Base-by-base conservation (phyloP, 768 basidiomycete genomes). In the Amanita jacksonii region DNA sequence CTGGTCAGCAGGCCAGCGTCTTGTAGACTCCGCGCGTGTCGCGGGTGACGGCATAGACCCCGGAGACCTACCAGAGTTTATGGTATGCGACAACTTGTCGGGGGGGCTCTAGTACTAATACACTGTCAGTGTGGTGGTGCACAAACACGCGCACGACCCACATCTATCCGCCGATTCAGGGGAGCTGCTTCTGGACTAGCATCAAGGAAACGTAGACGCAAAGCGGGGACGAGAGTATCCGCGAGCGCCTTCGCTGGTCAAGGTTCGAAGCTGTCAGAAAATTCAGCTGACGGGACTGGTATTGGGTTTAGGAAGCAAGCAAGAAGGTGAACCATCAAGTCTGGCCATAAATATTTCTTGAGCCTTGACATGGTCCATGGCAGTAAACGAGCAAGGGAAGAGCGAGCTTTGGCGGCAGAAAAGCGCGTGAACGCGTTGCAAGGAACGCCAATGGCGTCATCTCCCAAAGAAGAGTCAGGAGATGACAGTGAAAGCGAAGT, bases 361-460 rank as follows among this genome's bases (percentile, higher is more conserved):
- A 8, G 36, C 20, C 33, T 28, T 12, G 12, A 28, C 27, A 15
- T 27, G 35, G 24, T 10, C 31, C 42, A 16, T 22, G 49, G 20
- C 54, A 91, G 87, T 57, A 86, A 86, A 57, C 72, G 81, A 24
- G 87, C 85, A 10, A 65, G 86, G 47, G 85, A 86, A 51, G 84
- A 86, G 56, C 72, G 86, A 45, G 86, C 85, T 1, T 51, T 77
- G 27, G 87, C 86, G n/a, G 76, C 74, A 5, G 84, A 90, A 60
- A 67, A 64, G 16, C 71, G 88, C 25, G 41, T 85, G 9, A 61
- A 60, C 38, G 66, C 68, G 7, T 53, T 79, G 36, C 68, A 72
- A 57, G 57, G 56, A 30, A 41, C 56, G 36, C 34, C 47, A 23
- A 54, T 34, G 3, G 35, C 43, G 2, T 28, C 36, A 16, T 9